Conservation (phyloP, 1,284 basidiomycete species). For the Ustilago hordei region DNA sequence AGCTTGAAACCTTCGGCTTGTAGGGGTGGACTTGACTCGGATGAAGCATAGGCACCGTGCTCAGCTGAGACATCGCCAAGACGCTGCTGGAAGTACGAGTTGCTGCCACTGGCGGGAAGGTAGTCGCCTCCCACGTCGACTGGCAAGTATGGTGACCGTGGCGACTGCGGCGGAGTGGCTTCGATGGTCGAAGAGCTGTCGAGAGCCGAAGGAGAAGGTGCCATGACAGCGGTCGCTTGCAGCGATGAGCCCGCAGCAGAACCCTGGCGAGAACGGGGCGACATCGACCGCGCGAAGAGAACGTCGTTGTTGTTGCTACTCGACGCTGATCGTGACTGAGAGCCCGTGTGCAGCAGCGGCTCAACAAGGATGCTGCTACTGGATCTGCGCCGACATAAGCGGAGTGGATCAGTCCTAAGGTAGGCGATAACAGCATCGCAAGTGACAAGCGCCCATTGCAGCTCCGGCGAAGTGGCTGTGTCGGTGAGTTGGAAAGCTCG, state of each 20-base stretch:
- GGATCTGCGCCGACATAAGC: slow-evolving; percentile 24
- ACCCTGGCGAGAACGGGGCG: slow-evolving; percentile 26
- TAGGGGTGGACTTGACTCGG: slow-evolving; percentile 20
- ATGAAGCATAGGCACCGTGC: slow-evolving; percentile 13
- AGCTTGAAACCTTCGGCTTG: slow-evolving; percentile 35
- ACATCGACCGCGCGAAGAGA: slow-evolving; percentile 23
- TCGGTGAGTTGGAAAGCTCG: slow-evolving; percentile 40
- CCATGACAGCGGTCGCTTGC: slow-evolving; percentile 12
- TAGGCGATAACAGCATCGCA: slow-evolving; percentile 45
- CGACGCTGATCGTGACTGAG: slow-evolving; percentile 14
- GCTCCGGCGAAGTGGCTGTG: slow-evolving; percentile 27
- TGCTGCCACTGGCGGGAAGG: slow-evolving; percentile 20
- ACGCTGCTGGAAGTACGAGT: slow-evolving; percentile 24
- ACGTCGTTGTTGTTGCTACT: slow-evolving; percentile 3
- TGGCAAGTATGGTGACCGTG: slow-evolving; percentile 8
- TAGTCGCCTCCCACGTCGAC: slow-evolving; percentile 10
- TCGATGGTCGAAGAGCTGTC: not conserved
- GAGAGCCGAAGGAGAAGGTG: slow-evolving; percentile 15
- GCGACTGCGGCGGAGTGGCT: slow-evolving; percentile 19
- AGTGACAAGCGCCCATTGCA: slow-evolving; percentile 45
- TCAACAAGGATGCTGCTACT: slow-evolving; percentile 16
- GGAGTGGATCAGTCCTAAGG: slow-evolving; percentile 40
- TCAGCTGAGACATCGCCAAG: slow-evolving; percentile 24
- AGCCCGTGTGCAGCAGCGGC: slow-evolving; percentile 1
- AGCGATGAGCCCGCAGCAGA: slow-evolving; percentile 19